A percentile compares a stretch with the other conserved stretches of the same genome.
phyloP scores from a whole-genome alignment of 148 eudicot genomes.

The Fagopyrum esculentum region DNA sequence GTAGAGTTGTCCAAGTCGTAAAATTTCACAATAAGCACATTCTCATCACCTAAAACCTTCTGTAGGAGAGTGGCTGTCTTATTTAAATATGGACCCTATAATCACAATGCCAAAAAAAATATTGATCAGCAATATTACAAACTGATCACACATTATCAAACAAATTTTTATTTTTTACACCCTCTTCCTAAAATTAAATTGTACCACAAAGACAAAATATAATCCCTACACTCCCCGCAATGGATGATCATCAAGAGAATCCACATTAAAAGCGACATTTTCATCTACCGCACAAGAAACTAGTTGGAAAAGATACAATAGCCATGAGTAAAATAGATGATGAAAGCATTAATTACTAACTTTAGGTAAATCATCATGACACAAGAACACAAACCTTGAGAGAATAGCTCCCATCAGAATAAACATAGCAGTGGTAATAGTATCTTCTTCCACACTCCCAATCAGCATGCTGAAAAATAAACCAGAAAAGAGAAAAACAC shows the following conservation, averaged over 20 bases:
- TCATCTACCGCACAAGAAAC: neutral
- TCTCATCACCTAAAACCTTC: slow-evolving; percentile 60
- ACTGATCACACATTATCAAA: neutral
- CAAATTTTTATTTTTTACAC: neutral
- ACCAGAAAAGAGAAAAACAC: neutral
- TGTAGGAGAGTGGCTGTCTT: slow-evolving; percentile 57
- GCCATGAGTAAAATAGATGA: neutral
- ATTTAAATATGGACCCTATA: slow-evolving; percentile 54
- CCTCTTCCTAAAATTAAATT: neutral
- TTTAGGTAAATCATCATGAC: neutral
- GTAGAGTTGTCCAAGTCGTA: slow-evolving; percentile 5
- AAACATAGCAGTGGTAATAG: slow-evolving; percentile 51
- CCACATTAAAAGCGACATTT: neutral
- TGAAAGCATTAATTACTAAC: neutral
- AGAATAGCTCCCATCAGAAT: slow-evolving; percentile 38
- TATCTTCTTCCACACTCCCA: slow-evolving; percentile 56
- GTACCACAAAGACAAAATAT: neutral
- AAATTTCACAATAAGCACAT: slow-evolving; percentile 60
- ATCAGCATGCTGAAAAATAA: slow-evolving; percentile 38
- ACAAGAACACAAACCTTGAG: slow-evolving; percentile 43
- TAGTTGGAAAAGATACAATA: neutral
- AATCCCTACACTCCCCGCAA: neutral
- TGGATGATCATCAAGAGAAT: neutral
- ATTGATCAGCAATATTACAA: neutral
- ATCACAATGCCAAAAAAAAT: neutral